Percentiles rank a stretch among this genome's conserved stretches.
Evolutionary conservation across 2,329 filamentous ascomycete genomes (phyloP).

Genomic region (Aspergillus ustus): DNA sequence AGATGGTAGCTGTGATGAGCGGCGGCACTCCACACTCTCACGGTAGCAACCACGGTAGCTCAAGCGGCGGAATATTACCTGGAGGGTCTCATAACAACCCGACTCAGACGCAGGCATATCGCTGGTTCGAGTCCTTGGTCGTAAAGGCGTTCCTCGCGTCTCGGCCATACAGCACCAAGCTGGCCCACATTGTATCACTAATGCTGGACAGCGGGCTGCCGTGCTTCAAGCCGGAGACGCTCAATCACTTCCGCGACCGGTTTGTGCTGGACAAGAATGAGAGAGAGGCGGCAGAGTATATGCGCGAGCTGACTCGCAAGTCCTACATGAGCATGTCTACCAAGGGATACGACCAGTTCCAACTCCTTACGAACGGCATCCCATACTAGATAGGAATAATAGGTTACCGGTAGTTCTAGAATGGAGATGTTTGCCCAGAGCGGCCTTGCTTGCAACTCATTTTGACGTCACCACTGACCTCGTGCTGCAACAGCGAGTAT

Average conservation of each 20-base stretch:
- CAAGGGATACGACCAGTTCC: slow-evolving; percentile 96
- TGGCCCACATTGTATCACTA: slow-evolving; percentile 84
- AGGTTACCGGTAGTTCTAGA: background rate
- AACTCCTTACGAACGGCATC: slow-evolving; percentile 95
- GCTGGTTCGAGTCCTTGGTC: slow-evolving; percentile 94
- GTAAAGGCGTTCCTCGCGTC: slow-evolving; percentile 93
- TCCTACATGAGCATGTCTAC: slow-evolving; percentile 91
- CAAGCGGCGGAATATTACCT: slow-evolving; percentile 30
- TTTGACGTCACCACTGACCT: slow-evolving; percentile 2
- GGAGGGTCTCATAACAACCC: slow-evolving; percentile 43
- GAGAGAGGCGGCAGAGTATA: slow-evolving; percentile 91
- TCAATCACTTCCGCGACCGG: slow-evolving; percentile 87
- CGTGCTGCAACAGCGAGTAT: background rate
- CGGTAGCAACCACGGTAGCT: slow-evolving; percentile 31
- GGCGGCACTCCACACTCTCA: slow-evolving; percentile 64
- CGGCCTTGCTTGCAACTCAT: background rate
- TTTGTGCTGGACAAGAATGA: slow-evolving; percentile 93
- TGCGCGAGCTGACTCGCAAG: slow-evolving; percentile 85
- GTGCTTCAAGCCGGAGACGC: slow-evolving; percentile 96
- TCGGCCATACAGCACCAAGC: slow-evolving; percentile 83
- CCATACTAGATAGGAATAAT: slow-evolving; percentile 71
- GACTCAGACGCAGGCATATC: slow-evolving; percentile 83
- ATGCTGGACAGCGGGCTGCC: slow-evolving; percentile 97
- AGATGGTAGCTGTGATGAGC: slow-evolving; percentile 99
- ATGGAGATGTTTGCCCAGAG: background rate